phyloP scores from a whole-genome alignment of 1,139 yeast genomes.

The Blastobotrys malaysiensis region DNA sequence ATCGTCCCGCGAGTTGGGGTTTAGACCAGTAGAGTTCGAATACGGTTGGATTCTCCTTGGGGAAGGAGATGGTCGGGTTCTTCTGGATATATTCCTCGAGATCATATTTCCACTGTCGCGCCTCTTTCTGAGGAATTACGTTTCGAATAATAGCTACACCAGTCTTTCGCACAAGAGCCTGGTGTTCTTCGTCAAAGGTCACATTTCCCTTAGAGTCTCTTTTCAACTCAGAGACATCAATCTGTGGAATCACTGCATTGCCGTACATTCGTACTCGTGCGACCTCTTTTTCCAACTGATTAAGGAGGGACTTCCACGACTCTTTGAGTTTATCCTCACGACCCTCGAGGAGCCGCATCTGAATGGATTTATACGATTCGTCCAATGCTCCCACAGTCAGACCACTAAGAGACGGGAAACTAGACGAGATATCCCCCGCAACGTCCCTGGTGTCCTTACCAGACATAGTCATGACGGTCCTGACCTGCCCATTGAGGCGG shows the following conservation, averaged over 20 bases:
- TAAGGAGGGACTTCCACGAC: constrained; percentile 30
- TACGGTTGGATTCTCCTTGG: constrained; percentile 32
- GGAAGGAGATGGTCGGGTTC: constrained; percentile 21
- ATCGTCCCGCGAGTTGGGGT: constrained; percentile 41
- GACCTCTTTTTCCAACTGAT: constrained; percentile 25
- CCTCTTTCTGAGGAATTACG: constrained; percentile 31
- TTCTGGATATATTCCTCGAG: constrained; percentile 25
- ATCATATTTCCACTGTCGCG: constrained; percentile 26
- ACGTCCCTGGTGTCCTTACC: background rate
- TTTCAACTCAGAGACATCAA: constrained; percentile 17
- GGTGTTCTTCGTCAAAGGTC: constrained; percentile 12
- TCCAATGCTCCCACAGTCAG: constrained; percentile 17
- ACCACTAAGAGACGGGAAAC: constrained; percentile 23
- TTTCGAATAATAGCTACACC: constrained; percentile 34
- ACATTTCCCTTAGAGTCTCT: constrained; percentile 8
- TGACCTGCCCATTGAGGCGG: background rate
- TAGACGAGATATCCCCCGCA: constrained; percentile 21
- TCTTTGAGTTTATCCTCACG: constrained; percentile 25
- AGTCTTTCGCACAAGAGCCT: constrained; percentile 17
- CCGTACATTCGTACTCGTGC: constrained; percentile 24
- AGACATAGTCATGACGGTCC: background rate
- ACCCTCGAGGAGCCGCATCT: constrained; percentile 27
- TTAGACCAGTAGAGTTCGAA: constrained; percentile 43
- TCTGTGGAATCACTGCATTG: constrained; percentile 18
- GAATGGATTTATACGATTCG: constrained; percentile 23